phyloP scores from a whole-genome alignment of 83 land plant genomes.

The Larix sibirica region DNA sequence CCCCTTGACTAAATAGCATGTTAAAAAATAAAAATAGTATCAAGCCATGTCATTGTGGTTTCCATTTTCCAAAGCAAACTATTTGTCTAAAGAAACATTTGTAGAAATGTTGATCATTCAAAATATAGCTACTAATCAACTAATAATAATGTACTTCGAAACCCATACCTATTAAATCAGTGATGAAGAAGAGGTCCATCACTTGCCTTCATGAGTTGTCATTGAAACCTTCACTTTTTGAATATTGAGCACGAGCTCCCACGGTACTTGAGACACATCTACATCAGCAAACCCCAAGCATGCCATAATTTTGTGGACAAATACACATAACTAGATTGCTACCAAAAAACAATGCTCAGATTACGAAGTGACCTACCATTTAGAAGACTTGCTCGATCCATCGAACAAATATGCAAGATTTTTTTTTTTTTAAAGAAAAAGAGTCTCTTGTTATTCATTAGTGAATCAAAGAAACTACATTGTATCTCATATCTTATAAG shows the following conservation, averaged over 20 bases:
- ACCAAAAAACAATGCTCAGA: background rate
- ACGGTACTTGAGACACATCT: slow-evolving; percentile 13
- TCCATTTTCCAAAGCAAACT: no score
- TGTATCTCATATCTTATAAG: no score
- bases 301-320: background rate
- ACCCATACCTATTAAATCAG: slow-evolving; percentile 26
- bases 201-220: slow-evolving; percentile 81
- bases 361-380: slow-evolving; percentile 28
- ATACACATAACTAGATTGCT: background rate
- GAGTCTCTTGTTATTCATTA: no score
- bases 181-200: slow-evolving; percentile 66
- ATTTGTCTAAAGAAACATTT: no score
- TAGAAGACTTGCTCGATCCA: slow-evolving; percentile 50
- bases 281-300: background rate
- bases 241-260: slow-evolving; percentile 69
- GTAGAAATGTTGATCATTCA: no score
- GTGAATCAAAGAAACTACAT: no score
- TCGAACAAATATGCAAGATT: slow-evolving; percentile 44
- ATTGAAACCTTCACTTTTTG: slow-evolving; percentile 69
- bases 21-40: background rate
- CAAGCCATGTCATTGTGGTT: no score
- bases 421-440: no score
- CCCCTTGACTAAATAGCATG: no score
- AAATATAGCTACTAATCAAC: no score
- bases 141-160: no score